phyloP scores from a whole-genome alignment of 441 rosid genomes.

The Theobroma grandiflorum region DNA sequence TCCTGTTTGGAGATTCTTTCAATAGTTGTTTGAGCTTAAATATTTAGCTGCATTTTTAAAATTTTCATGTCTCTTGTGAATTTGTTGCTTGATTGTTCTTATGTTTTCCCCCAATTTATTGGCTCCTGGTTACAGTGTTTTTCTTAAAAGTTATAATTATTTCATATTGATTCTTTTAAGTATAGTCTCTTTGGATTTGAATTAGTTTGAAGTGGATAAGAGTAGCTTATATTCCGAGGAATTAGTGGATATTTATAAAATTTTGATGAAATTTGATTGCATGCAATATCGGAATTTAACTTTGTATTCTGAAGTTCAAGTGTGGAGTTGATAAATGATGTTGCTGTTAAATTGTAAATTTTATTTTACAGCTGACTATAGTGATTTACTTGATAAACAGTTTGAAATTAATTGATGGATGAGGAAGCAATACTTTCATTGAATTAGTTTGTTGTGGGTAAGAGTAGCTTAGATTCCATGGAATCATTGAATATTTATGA shows the following conservation, averaged over 20 bases:
- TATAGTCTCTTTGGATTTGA: neutral
- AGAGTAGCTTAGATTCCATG: neutral
- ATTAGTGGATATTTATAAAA: neutral
- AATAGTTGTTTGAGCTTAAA: slow-evolving; percentile 3
- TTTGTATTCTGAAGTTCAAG: neutral
- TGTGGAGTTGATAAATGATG: slow-evolving; percentile 12
- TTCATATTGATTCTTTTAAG: neutral
- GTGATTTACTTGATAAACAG: neutral
- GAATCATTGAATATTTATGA: neutral
- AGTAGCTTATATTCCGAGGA: neutral
- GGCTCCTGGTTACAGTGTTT: neutral
- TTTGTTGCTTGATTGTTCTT: slow-evolving; percentile 3
- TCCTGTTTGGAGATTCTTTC: neutral
- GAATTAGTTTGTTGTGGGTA: neutral
- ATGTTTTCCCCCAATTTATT: neutral
- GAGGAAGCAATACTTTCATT: neutral
- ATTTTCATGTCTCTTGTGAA: neutral
- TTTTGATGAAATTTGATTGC: slow-evolving; percentile 3
- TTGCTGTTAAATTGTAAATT: neutral
- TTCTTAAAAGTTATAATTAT: neutral
- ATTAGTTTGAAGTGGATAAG: neutral
- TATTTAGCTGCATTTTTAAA: slow-evolving; percentile 19
- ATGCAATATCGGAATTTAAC: neutral
- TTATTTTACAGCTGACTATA: neutral
- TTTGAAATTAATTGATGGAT: slow-evolving; percentile 8